These are phyloP conservation scores for Verbascum thapsus DNA, from an alignment of 257 asterid species.

Conservation along the genomic window DNA sequence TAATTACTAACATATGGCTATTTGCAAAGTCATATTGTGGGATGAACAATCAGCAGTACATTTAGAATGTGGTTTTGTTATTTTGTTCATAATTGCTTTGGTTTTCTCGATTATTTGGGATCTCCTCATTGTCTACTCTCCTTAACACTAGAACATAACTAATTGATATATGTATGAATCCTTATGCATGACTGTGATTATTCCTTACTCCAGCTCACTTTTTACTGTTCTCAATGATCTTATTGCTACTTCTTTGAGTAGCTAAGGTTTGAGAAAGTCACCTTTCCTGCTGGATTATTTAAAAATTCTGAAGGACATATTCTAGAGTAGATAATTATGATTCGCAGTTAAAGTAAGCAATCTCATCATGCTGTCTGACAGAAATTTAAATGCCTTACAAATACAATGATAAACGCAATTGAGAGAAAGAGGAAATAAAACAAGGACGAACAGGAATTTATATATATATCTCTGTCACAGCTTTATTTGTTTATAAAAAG, in stretches of 20 bases:
- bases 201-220: background rate
- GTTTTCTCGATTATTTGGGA: background rate
- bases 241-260: constrained; percentile 12
- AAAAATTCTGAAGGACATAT: constrained; percentile 15
- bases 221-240: background rate
- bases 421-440: constrained; percentile 5
- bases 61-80: constrained; percentile 6
- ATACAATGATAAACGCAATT: background rate
- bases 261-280: constrained; percentile 7
- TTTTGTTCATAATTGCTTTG: background rate
- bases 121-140: background rate
- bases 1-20: constrained; percentile 4
- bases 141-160: background rate
- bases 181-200: background rate
- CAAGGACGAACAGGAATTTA: constrained; percentile 4
- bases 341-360: background rate
- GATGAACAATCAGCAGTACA: constrained; percentile 1
- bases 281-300: constrained; percentile 22
- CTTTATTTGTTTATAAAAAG: background rate
- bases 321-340: constrained; percentile 22
- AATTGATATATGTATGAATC: background rate
- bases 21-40: constrained; percentile 10
- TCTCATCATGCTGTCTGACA: constrained; percentile 6
- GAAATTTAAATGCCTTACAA: constrained; percentile 8
- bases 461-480: background rate